Conservation (phyloP, 2,329 filamentous ascomycete species). For the Aureobasidium sp. region DNA sequence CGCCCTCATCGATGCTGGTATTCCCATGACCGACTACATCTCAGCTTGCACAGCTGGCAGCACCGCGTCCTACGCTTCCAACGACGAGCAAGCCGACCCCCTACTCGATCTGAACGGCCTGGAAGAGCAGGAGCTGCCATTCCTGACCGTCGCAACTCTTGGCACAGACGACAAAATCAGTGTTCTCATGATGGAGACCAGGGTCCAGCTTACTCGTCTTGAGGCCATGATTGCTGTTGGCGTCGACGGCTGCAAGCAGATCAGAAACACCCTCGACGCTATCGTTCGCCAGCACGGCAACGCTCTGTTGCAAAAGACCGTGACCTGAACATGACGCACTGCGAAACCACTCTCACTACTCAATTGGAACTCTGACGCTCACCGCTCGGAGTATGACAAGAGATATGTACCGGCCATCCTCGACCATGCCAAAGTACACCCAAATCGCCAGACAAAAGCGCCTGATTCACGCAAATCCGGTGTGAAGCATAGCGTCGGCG, state of each 20-base stretch:
- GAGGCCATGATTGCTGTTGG: conserved; percentile 92
- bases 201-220: conserved; percentile 71
- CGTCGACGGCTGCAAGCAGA: conserved; percentile 83
- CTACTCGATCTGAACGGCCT: conserved; percentile 70
- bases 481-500: not conserved
- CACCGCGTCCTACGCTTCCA: conserved; percentile 55
- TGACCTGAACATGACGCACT: not conserved
- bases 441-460: not conserved
- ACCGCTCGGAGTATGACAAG: not conserved
- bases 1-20: conserved; percentile 86
- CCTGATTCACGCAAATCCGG: not conserved
- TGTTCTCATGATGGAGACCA: conserved; percentile 77
- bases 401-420: not conserved
- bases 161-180: conserved; percentile 63
- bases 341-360: not conserved
- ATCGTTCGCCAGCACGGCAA: conserved; percentile 67
- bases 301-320: conserved; percentile 47
- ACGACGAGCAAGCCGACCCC: conserved; percentile 68
- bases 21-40: conserved; percentile 91
- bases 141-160: conserved; percentile 75
- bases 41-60: conserved; percentile 82
- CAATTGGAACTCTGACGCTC: not conserved
- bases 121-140: conserved; percentile 84
- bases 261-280: conserved; percentile 71
- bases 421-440: not conserved